Evolutionary conservation across 441 rosid genomes (phyloP).

Genomic region (Mallotus japonicus): DNA sequence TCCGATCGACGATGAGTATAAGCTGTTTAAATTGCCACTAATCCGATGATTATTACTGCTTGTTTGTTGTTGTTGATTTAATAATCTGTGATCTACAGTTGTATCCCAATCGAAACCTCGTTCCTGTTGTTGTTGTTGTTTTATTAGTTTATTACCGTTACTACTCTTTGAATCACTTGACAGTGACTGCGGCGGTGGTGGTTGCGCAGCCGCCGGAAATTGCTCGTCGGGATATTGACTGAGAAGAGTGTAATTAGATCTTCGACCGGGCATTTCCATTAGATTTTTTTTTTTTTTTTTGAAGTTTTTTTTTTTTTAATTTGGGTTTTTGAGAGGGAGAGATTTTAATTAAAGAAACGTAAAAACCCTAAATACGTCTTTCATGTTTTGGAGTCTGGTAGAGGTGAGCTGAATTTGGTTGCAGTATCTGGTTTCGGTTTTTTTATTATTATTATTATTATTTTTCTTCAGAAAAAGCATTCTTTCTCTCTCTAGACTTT

Average conservation of each 20-base stretch:
- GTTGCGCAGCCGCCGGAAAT: slow-evolving; percentile 34
- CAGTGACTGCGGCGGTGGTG: slow-evolving; percentile 48
- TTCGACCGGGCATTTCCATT: slow-evolving; percentile 87
- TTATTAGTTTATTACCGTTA: slow-evolving; percentile 27
- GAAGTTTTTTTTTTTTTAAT: not conserved
- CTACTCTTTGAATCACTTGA: slow-evolving; percentile 52
- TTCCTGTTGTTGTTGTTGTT: slow-evolving; percentile 25
- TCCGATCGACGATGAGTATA: slow-evolving; percentile 56
- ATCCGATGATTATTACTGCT: slow-evolving; percentile 30
- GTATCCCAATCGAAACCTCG: slow-evolving; percentile 68
- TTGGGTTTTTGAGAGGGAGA: not conserved
- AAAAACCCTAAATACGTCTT: slow-evolving; percentile 44
- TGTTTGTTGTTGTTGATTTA: slow-evolving; percentile 29
- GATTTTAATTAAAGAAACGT: slow-evolving; percentile 25
- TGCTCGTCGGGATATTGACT: slow-evolving; percentile 77
- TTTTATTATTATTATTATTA: not conserved
- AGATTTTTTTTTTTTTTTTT: slow-evolving; percentile 15
- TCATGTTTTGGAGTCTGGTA: slow-evolving; percentile 38
- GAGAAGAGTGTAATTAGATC: slow-evolving; percentile 82
- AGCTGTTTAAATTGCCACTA: slow-evolving; percentile 32
- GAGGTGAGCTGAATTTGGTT: slow-evolving; percentile 31
- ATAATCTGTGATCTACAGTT: slow-evolving; percentile 45
- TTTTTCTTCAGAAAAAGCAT: not conserved
- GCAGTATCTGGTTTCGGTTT: too few relatives aligned
- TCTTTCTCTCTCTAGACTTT: slow-evolving; percentile 29